Conservation (phyloP, 352 stramenopile genomes). For the Pelagophyceae sp. region DNA sequence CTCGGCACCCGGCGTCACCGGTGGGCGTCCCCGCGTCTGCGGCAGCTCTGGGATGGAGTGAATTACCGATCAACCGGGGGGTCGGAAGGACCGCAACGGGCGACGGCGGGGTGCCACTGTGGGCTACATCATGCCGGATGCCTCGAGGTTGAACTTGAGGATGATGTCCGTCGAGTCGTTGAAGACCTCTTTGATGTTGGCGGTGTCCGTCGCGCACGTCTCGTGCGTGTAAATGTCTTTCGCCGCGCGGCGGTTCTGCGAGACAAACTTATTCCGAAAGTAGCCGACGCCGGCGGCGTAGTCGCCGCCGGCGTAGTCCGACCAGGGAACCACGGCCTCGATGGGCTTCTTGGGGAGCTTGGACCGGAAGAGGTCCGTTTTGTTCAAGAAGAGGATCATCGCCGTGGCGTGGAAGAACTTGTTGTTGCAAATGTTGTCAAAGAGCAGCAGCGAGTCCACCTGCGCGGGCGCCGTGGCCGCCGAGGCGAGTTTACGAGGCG, state of each 20-base stretch:
- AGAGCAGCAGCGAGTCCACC: conserved; percentile 51
- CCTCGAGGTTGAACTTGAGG: conserved; percentile 39
- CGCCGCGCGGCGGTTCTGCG: conserved; percentile 28
- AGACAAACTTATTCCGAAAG: conserved; percentile 41
- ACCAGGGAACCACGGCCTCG: conserved; percentile 16
- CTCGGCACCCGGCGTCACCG: too few relatives aligned
- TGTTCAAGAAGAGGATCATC: conserved; percentile 63
- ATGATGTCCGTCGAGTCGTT: conserved; percentile 49
- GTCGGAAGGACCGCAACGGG: too few relatives aligned
- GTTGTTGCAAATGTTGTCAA: conserved; percentile 58
- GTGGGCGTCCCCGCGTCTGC: too few relatives aligned
- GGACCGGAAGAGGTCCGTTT: conserved; percentile 48
- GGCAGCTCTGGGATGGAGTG: too few relatives aligned
- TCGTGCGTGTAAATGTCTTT: conserved; percentile 46
- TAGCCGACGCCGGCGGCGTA: conserved; percentile 41
- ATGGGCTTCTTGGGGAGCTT: conserved; percentile 40
- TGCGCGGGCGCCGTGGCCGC: too few relatives aligned
- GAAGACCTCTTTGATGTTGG: conserved; percentile 45
- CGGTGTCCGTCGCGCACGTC: conserved; percentile 43
- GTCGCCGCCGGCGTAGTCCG: conserved; percentile 30
- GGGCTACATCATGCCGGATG: conserved; percentile 25
- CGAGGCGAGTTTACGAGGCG: too few relatives aligned
- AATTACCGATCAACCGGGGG: too few relatives aligned
- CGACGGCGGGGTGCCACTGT: too few relatives aligned
- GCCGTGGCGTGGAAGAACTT: conserved; percentile 47